Evolutionary conservation across 352 stramenopile genomes (phyloP).

Genomic region (Sclerospora graminicola): DNA sequence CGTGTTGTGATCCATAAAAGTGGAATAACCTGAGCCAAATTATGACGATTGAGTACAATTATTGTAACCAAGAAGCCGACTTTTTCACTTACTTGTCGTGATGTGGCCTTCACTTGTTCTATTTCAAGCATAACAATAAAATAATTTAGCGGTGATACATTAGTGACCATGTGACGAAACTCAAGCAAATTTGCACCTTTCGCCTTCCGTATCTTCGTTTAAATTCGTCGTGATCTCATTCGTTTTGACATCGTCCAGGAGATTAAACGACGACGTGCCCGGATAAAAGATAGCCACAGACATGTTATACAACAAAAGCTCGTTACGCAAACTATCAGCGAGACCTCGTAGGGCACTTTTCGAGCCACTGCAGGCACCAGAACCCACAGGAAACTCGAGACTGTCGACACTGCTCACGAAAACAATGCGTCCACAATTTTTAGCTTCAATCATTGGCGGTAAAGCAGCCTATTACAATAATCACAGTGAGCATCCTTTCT

Average conservation of each 20-base stretch:
- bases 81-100: slow-evolving; percentile 7
- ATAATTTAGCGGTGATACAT: background rate
- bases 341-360: slow-evolving; percentile 89
- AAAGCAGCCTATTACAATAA: slow-evolving; percentile 21
- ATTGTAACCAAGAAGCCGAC: background rate
- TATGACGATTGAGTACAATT: background rate
- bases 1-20: slow-evolving; percentile 17
- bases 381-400: slow-evolving; percentile 70
- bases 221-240: slow-evolving; percentile 3
- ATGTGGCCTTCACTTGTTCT: slow-evolving; percentile 3
- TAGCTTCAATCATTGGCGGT: slow-evolving; percentile 46
- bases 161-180: background rate
- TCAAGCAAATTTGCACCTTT: slow-evolving; percentile 2
- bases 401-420: slow-evolving; percentile 44
- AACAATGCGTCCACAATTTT: slow-evolving; percentile 32
- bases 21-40: slow-evolving; percentile 25
- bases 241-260: slow-evolving; percentile 8
- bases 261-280: slow-evolving; percentile 35
- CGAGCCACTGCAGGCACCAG: slow-evolving; percentile 77
- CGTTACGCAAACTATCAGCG: slow-evolving; percentile 80
- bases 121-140: background rate
- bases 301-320: slow-evolving; percentile 66
- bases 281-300: slow-evolving; percentile 85
- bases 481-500: background rate
- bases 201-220: slow-evolving; percentile 2